Conservation (phyloP, 805 yeast species). For the Pichia ethanolica region DNA sequence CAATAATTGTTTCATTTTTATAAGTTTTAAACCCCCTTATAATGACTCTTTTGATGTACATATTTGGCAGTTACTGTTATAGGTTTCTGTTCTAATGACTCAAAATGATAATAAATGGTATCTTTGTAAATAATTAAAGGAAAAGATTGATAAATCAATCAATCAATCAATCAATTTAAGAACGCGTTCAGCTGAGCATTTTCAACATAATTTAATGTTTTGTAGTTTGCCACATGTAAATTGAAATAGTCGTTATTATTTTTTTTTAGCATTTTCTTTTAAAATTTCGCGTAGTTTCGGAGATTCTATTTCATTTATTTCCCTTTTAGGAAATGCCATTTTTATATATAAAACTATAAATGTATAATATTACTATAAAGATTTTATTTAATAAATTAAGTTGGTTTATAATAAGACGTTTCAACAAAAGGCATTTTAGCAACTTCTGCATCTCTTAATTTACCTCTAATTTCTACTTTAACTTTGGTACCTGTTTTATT, state of each 20-base stretch:
- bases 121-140: too few species aligned
- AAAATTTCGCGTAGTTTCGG: too few species aligned
- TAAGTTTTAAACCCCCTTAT: slow-evolving; percentile 94
- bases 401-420: slow-evolving; percentile 55
- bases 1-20: slow-evolving; percentile 72
- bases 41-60: slow-evolving; percentile 36
- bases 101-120: not conserved
- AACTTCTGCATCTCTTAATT: slow-evolving; percentile 66
- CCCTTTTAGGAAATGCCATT: too few species aligned
- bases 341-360: too few species aligned
- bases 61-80: not conserved
- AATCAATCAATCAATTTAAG: too few species aligned
- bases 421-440: slow-evolving; percentile 80
- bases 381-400: not conserved
- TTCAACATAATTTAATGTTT: too few species aligned
- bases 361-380: too few species aligned
- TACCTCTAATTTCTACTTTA: slow-evolving; percentile 75
- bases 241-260: too few species aligned
- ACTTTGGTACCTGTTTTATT: slow-evolving; percentile 70
- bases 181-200: not conserved
- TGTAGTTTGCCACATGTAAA: too few species aligned
- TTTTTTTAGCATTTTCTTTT: too few species aligned
- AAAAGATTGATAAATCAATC: too few species aligned
- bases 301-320: too few species aligned
- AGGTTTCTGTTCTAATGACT: not conserved